These are phyloP conservation scores for Chrysoporthe austroafricana DNA, from an alignment of 2,329 filamentous ascomycete genomes.

Conservation along the genomic window DNA sequence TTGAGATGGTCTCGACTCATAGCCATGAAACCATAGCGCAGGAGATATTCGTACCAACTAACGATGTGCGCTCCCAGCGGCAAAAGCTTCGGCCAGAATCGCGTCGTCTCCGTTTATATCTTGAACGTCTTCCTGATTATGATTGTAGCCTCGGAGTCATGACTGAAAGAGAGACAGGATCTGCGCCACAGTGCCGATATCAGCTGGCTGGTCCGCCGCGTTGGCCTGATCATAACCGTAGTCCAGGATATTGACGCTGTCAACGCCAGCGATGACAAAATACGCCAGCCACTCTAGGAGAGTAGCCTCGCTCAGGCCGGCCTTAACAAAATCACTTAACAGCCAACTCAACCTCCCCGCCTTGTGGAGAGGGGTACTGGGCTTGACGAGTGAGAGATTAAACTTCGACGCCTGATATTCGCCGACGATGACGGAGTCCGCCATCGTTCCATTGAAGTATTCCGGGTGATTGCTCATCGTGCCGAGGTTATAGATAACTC, in stretches of 20 bases:
- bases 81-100: too few species aligned
- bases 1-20: too few species aligned
- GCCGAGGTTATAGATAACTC: conserved; percentile 22
- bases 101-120: too few species aligned
- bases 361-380: background rate
- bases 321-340: background rate
- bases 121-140: too few species aligned
- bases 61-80: too few species aligned
- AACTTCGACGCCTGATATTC: conserved; percentile 12
- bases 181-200: background rate
- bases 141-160: background rate
- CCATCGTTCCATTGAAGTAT: conserved; percentile 17
- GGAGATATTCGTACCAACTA: too few species aligned
- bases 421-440: conserved; percentile 13
- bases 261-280: conserved; percentile 9
- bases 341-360: conserved; percentile 4
- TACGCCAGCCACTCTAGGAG: background rate
- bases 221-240: conserved; percentile 17
- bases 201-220: conserved; percentile 4
- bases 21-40: too few species aligned
- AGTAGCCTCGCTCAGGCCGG: background rate
- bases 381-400: background rate
- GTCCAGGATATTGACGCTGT: conserved; percentile 10
- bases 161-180: background rate
- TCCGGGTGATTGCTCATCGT: conserved; percentile 14